Evolutionary conservation across 345 rosid species (phyloP), one percentile per base, ranked within the genome.

Genomic region (Boechera divaricarpa): DNA sequence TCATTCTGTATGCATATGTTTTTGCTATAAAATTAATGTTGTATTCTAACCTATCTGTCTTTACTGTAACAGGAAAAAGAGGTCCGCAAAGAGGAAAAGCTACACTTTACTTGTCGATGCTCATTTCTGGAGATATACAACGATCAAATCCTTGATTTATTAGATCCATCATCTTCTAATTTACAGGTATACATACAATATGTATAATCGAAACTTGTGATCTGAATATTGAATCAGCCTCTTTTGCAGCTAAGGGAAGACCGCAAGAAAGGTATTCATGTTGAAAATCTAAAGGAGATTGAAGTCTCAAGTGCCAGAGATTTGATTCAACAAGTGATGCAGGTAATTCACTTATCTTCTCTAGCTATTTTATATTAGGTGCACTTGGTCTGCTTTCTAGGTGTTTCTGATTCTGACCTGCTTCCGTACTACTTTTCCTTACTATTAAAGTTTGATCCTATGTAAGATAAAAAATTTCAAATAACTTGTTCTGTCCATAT

Each of bases 91-190:
- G 99, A 91, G 15, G 98, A 90, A 62, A 93, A 91, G 72, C 54
- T 96, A 56, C 89, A 86, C 35, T 93, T 86, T 79, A 83, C 86
- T 28, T 93, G 99, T 71, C 90, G 82, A 82, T 96, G 99, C 88
- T 96, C 99, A 3, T 96, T 96, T 85, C 68, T 93, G 85, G 99
- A 96, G 82, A 96, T 96, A 59, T 96, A 96, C 82, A 96, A 96
- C 35, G 98, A 96, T 74, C 99, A 93, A 72, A 96, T 96, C 77
- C 89, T 93, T 80, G 98, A 96, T 81, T 96, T 96, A 66, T 77
- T 96, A 86, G 98, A 96, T 59, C 93, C 99, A 29, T 87, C 98
- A 60, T 84, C 93, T 44, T 81, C 13, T 67, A 93, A 96, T 75
- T 82, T 96, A 72, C 99, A 93, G 96, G 99, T 94, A 71, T 29